These are phyloP conservation scores for Elaeis guineensis DNA, from an alignment of 176 grass and related monocot genomes.

Conservation along the genomic window DNA sequence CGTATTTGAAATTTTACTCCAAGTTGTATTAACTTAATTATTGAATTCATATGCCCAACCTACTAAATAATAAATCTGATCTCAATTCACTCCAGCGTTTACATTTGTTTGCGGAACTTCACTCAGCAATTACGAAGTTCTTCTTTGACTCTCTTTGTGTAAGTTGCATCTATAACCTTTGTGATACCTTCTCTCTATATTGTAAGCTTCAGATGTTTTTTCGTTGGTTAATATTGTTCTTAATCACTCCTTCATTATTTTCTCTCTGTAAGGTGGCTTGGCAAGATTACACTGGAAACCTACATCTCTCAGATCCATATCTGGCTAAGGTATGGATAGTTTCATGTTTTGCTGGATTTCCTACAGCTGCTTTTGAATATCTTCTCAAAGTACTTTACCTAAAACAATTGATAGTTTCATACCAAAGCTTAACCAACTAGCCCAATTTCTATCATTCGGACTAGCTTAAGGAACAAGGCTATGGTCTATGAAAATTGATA, in stretches of 20 bases:
- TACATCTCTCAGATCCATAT: constrained; percentile 76
- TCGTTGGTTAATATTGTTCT: constrained; percentile 3
- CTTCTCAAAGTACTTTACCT: not conserved
- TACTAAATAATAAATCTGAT: not conserved
- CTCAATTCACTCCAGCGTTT: constrained; percentile 35
- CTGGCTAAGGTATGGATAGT: constrained; percentile 51
- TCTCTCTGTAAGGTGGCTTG: constrained; percentile 38
- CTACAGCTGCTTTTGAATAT: not conserved
- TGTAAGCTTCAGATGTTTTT: constrained; percentile 3
- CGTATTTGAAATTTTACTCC: constrained; percentile 2
- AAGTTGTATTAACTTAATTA: not conserved
- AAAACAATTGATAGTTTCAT: too few species aligned
- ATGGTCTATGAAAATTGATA: too few species aligned
- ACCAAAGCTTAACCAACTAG: not conserved
- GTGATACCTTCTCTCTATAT: not conserved
- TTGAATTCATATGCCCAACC: not conserved
- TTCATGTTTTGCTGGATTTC: not conserved
- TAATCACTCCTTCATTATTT: constrained; percentile 1
- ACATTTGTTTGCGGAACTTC: constrained; percentile 56
- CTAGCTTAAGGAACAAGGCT: too few species aligned
- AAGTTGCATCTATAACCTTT: not conserved
- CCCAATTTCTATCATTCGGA: too few species aligned
- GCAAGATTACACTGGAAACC: constrained; percentile 67
- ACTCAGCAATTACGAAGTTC: constrained; percentile 48
- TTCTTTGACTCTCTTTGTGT: constrained; percentile 61